Evolutionary conservation across 2,329 filamentous ascomycete genomes (phyloP).

Genomic region (Colletotrichum karsti): DNA sequence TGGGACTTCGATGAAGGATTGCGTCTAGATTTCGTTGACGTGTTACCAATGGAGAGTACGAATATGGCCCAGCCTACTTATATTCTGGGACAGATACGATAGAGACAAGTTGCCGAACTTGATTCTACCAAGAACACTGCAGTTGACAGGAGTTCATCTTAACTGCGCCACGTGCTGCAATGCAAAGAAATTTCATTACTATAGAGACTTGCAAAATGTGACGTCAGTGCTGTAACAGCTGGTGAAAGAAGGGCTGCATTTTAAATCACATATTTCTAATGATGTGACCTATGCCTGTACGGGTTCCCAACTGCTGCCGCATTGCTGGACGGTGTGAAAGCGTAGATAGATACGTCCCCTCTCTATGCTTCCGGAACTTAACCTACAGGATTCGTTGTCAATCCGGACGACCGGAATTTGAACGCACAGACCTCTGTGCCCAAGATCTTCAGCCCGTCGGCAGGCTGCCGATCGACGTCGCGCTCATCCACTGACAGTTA

Average conservation of each 20-base stretch:
- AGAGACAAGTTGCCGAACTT: background rate
- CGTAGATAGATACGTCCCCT: background rate
- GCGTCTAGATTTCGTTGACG: no score
- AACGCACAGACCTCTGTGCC: background rate
- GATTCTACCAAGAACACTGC: background rate
- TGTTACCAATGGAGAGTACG: background rate
- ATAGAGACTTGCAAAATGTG: background rate
- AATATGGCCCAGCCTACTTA: background rate
- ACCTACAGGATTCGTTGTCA: background rate
- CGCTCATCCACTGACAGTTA: background rate
- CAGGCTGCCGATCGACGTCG: conserved; percentile 2
- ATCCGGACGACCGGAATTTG: background rate
- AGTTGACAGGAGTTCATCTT: conserved; percentile 8
- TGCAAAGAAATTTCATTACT: conserved; percentile 15
- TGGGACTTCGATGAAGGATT: background rate
- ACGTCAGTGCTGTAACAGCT: no score
- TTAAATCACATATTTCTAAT: no score
- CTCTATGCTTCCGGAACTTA: background rate
- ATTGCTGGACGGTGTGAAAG: no score
- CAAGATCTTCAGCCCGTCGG: background rate
- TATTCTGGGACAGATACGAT: background rate
- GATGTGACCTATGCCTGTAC: no score
- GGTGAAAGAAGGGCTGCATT: no score
- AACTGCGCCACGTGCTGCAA: conserved; percentile 1
- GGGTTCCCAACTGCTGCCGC: no score